Base-by-base conservation (phyloP, 768 basidiomycete species). In the Rickenella mellea region DNA sequence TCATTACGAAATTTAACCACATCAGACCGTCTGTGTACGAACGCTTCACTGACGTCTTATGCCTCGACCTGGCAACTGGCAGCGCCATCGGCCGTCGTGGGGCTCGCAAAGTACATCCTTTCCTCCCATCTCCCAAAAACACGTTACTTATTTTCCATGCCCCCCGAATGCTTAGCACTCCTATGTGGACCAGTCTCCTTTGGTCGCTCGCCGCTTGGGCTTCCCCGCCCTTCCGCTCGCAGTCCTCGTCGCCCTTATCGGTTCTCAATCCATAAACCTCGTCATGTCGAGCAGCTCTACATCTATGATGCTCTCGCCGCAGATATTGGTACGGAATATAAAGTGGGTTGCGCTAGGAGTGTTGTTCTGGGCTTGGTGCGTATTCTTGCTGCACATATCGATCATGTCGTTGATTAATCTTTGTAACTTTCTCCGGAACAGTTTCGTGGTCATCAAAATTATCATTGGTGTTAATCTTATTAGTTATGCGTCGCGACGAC, bases 1-100 rank as follows among this genome's bases (percentile, higher is more conserved):
- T 98, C 64, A 98, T 99, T 53, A 94, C 93, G 39, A 99, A 99
- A 61, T 98, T 98, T 68, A 99, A 99, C 52, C 94, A 98, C 54
- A 93, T 99, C 36, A 80, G 93, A 0, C 90, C 92, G 0, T 85
- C 83, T 0, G 90, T 97, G 2, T 99, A 98, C 51, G 91, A 91
- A 48, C 76, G 94, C 12, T 99, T 90, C 58, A 87, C 83, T 2
- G 96, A 99, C 52, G 90, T 99, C 1, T 71, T 99, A 1, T 98
- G 93, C 55, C 83, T 86, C 28, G 96, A 99, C 58, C 72, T 99
- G 12, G 74, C 92, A 5, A 83, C 83, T 47, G 83, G 77, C 39
- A 83, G 80, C 47, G 76, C 79, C 29, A 70, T 83, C 15, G 78
- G 82, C 4, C 68, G 85, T 32, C 69, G 73, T 20, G 73, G 76